Conservation (phyloP, 441 rosid genomes). For the Gossypium gossypioides region DNA sequence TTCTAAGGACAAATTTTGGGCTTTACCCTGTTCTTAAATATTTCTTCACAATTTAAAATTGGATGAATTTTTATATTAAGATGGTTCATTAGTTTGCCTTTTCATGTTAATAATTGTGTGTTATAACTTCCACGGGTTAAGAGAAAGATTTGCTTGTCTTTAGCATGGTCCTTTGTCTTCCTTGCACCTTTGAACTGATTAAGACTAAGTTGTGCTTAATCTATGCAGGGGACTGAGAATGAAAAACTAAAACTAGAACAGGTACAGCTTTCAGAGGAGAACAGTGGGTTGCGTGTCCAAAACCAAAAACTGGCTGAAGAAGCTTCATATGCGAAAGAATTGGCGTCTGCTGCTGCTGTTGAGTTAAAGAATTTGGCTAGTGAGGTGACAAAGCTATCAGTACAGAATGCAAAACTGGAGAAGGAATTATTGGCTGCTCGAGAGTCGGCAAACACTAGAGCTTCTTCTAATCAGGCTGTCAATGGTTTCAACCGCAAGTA, state of each 20-base stretch:
- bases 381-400: slow-evolving; percentile 84
- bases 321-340: slow-evolving; percentile 90
- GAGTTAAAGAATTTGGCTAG: slow-evolving; percentile 92
- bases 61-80: background rate
- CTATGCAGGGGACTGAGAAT: slow-evolving; percentile 63
- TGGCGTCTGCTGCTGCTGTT: slow-evolving; percentile 99
- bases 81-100: background rate
- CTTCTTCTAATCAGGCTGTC: slow-evolving; percentile 24
- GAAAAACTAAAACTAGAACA: slow-evolving; percentile 70
- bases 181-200: slow-evolving; percentile 4
- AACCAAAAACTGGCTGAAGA: slow-evolving; percentile 88
- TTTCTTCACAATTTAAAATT: background rate
- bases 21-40: background rate
- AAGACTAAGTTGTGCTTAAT: slow-evolving; percentile 6
- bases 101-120: background rate
- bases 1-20: background rate
- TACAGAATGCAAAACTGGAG: slow-evolving; percentile 77
- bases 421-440: slow-evolving; percentile 64
- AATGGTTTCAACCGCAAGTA: slow-evolving; percentile 53
- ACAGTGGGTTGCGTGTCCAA: slow-evolving; percentile 67
- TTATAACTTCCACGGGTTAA: background rate
- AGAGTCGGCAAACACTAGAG: slow-evolving; percentile 57
- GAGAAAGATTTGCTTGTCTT: background rate
- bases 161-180: background rate
- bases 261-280: slow-evolving; percentile 74